Evolutionary conservation across 2,329 filamentous ascomycete species (phyloP).

Genomic region (Thermothelomyces thermophilus): DNA sequence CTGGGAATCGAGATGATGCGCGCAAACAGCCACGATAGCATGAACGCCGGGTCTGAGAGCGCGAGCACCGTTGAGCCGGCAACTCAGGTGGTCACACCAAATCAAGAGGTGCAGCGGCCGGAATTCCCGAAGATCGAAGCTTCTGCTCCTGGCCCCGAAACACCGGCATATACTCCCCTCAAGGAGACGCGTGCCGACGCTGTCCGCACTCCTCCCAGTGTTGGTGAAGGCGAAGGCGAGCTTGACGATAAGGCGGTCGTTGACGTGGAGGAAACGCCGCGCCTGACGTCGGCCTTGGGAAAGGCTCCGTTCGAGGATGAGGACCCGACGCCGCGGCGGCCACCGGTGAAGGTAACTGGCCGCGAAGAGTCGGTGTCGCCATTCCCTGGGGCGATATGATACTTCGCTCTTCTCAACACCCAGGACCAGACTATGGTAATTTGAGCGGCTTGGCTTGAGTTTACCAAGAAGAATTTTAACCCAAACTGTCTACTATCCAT

Average conservation of each 20-base stretch:
- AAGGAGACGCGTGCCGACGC: slow-evolving; percentile 2
- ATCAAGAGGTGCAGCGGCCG: slow-evolving; percentile 33
- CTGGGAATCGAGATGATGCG: slow-evolving; percentile 97
- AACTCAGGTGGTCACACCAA: slow-evolving; percentile 48
- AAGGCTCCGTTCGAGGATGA: slow-evolving; percentile 15
- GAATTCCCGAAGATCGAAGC: slow-evolving; percentile 20
- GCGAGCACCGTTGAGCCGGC: slow-evolving; percentile 38
- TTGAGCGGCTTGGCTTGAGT: background rate
- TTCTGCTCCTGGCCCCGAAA: background rate
- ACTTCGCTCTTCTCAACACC: background rate
- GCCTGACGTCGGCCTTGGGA: slow-evolving; percentile 11
- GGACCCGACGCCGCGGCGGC: slow-evolving; percentile 24
- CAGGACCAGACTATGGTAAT: background rate
- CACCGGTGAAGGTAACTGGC: slow-evolving; percentile 16
- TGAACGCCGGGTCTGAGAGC: slow-evolving; percentile 43
- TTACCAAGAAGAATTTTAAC: background rate
- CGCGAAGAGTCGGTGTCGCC: slow-evolving; percentile 18
- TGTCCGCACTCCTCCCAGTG: slow-evolving; percentile 26
- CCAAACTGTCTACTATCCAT: background rate
- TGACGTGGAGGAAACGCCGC: slow-evolving; percentile 24
- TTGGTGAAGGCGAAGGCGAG: background rate
- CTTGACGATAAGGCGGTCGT: slow-evolving; percentile 5
- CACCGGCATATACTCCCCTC: background rate
- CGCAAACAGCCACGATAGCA: slow-evolving; percentile 86
- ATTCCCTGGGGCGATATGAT: slow-evolving; percentile 18